A percentile compares a stretch with the other conserved stretches of the same genome.
Evolutionary conservation across 768 basidiomycete species (phyloP).

Genomic region (Lentinula sp.): DNA sequence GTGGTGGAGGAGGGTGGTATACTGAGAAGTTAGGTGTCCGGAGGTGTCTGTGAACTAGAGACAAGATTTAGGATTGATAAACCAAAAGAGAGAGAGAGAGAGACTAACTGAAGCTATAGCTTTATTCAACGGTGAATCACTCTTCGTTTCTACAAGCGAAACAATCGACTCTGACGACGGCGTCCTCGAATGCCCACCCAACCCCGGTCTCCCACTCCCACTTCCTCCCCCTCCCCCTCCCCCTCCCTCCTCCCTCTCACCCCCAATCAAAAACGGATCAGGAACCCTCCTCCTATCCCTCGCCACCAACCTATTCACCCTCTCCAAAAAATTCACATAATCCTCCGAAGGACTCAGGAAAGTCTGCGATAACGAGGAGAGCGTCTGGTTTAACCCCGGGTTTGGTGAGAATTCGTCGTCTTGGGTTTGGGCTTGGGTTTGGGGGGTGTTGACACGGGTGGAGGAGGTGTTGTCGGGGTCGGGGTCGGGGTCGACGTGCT

Average conservation of each 20-base stretch:
- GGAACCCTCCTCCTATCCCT: conserved; percentile 71
- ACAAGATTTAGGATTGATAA: not conserved
- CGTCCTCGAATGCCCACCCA: conserved; percentile 73
- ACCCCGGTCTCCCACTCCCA: conserved; percentile 61
- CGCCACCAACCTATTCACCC: conserved; percentile 79
- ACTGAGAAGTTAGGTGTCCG: conserved; percentile 85
- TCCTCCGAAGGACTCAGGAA: conserved; percentile 22
- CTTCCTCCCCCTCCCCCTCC: conserved; percentile 19
- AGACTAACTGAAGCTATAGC: conserved; percentile 75
- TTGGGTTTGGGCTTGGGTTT: too few relatives aligned
- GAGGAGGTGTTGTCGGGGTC: too few relatives aligned
- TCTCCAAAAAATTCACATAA: conserved; percentile 77
- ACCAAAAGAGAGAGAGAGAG: not conserved
- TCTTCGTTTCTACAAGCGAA: conserved; percentile 88
- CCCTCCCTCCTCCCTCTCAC: too few relatives aligned
- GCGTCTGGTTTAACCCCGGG: too few relatives aligned
- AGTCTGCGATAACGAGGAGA: too few relatives aligned
- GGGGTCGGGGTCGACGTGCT: too few relatives aligned
- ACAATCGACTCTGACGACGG: conserved; percentile 90
- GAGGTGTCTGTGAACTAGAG: conserved; percentile 86
- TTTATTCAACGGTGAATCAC: conserved; percentile 88
- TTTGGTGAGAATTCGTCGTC: too few relatives aligned
- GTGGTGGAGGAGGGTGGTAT: conserved; percentile 76
- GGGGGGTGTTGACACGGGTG: too few relatives aligned
- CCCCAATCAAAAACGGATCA: conserved; percentile 76